Evolutionary conservation across 305 asterid genomes (phyloP).

Genomic region (Fraxinus ornus): DNA sequence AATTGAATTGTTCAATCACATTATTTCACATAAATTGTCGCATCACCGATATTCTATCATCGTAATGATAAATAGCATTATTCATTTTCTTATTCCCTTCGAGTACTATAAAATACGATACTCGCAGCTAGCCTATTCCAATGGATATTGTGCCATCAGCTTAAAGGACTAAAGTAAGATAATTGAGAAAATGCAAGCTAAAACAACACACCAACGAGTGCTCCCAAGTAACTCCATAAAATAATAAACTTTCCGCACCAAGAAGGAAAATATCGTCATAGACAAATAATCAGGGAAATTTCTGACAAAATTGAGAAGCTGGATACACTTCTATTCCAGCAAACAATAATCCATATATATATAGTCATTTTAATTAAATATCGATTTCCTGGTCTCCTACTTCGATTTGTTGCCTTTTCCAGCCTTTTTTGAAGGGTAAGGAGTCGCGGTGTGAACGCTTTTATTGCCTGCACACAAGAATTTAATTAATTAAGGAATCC

Average conservation of each 20-base stretch:
- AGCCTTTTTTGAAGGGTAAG: conserved; percentile 27
- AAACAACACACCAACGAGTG: not conserved
- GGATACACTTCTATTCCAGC: not conserved
- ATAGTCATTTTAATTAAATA: not conserved
- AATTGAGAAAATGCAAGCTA: too few relatives aligned
- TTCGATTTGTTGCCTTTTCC: conserved; percentile 30
- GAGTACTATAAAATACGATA: too few relatives aligned
- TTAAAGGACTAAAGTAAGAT: too few relatives aligned
- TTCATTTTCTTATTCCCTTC: too few relatives aligned
- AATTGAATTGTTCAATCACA: too few relatives aligned
- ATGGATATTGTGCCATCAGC: too few relatives aligned
- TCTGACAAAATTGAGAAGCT: not conserved
- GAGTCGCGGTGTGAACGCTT: conserved; percentile 22
- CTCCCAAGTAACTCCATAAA: not conserved
- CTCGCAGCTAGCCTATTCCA: too few relatives aligned
- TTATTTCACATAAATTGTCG: too few relatives aligned
- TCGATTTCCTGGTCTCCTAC: not conserved
- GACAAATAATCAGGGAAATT: not conserved
- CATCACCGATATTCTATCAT: too few relatives aligned
- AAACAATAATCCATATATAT: not conserved
- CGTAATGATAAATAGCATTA: too few relatives aligned
- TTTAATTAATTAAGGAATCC: not conserved
- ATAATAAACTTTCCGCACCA: not conserved
- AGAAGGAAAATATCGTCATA: not conserved
- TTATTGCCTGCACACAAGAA: conserved; percentile 29